A percentile compares a stretch with the other conserved stretches of the same genome.
phyloP scores from a whole-genome alignment of 805 yeast species.

The Debaryomyces hansenii region DNA sequence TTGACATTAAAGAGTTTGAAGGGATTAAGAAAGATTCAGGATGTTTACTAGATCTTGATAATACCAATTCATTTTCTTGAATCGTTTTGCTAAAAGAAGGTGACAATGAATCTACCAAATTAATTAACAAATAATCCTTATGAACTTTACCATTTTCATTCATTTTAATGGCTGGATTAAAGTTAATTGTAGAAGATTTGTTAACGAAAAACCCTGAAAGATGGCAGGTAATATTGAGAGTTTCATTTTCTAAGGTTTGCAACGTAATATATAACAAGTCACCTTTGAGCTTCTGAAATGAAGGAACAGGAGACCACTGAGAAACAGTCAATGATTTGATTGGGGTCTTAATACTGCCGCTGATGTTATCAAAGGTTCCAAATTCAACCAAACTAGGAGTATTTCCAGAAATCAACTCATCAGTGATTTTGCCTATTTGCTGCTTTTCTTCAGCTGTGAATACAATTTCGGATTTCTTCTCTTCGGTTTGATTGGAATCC shows the following conservation, averaged over 20 bases:
- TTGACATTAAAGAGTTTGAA: slow-evolving; percentile 55
- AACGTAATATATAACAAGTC: slow-evolving; percentile 76
- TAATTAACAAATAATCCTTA: slow-evolving; percentile 54
- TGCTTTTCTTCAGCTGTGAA: slow-evolving; percentile 31
- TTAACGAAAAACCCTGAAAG: slow-evolving; percentile 79
- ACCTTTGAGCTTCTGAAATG: slow-evolving; percentile 61
- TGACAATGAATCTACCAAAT: slow-evolving; percentile 64
- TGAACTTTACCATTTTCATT: slow-evolving; percentile 33
- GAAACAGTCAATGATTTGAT: slow-evolving; percentile 61
- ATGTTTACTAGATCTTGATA: slow-evolving; percentile 38
- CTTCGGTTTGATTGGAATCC: slow-evolving; percentile 11
- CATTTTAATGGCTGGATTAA: slow-evolving; percentile 61
- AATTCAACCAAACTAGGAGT: slow-evolving; percentile 14
- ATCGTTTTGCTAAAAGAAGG: slow-evolving; percentile 59
- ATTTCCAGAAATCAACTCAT: slow-evolving; percentile 9
- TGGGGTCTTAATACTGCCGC: slow-evolving; percentile 42
- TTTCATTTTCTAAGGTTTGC: slow-evolving; percentile 80
- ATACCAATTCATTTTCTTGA: slow-evolving; percentile 47
- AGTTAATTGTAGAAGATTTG: slow-evolving; percentile 62
- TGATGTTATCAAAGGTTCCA: slow-evolving; percentile 30
- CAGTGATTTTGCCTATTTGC: slow-evolving; percentile 14
- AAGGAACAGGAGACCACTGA: slow-evolving; percentile 84
- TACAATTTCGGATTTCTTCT: slow-evolving; percentile 7
- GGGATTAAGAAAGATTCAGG: slow-evolving; percentile 64
- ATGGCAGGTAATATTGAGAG: slow-evolving; percentile 74